Percentiles rank a stretch among this genome's conserved stretches.
These are phyloP conservation scores for Diaporthe velutina DNA, from an alignment of 2,329 filamentous ascomycete genomes.

Conservation along the genomic window DNA sequence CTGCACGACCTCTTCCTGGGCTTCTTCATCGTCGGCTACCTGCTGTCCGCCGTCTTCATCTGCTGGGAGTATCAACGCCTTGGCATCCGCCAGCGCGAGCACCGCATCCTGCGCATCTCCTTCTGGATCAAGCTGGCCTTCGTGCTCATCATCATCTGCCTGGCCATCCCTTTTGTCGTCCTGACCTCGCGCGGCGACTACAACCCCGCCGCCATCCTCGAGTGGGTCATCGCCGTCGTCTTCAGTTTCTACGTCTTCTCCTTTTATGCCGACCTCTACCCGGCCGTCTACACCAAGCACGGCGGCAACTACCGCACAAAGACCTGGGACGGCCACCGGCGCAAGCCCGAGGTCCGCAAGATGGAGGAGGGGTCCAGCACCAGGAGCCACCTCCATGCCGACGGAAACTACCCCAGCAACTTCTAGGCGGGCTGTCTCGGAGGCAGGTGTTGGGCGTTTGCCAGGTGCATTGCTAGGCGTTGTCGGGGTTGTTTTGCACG, in stretches of 20 bases:
- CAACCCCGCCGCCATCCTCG: conserved; percentile 82
- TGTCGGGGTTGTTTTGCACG: neutral
- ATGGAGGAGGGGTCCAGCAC: conserved; percentile 36
- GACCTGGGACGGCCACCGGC: conserved; percentile 30
- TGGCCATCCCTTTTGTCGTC: conserved; percentile 80
- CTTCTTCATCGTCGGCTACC: conserved; percentile 88
- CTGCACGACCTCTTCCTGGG: conserved; percentile 83
- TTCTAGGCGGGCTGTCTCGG: conserved; percentile 12
- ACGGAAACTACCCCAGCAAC: conserved; percentile 22
- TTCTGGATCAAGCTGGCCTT: conserved; percentile 93
- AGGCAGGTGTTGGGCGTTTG: neutral
- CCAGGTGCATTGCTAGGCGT: conserved; percentile 16
- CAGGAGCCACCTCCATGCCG: conserved; percentile 25
- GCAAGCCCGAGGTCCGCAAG: conserved; percentile 21
- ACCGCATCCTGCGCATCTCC: conserved; percentile 79
- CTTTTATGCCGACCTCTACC: conserved; percentile 89
- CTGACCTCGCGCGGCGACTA: conserved; percentile 61
- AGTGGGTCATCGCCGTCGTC: conserved; percentile 84
- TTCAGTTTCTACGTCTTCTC: conserved; percentile 91
- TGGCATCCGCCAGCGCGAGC: conserved; percentile 81
- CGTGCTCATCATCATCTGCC: conserved; percentile 81
- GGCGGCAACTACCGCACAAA: conserved; percentile 41
- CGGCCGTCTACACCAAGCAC: conserved; percentile 75
- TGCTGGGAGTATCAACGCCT: conserved; percentile 92
- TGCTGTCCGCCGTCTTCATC: conserved; percentile 87